These are phyloP conservation scores for Vitis vinifera DNA, from an alignment of 164 flowering plant species.

Conservation along the genomic window ASM3070453v1 NC_081819.1:21352501-21353000, in stretches of 20 bases:
- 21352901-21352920: too few relatives aligned
- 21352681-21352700: not conserved
- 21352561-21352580: not conserved
- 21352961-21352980: too few relatives aligned
- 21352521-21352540: too few relatives aligned
- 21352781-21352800: slow-evolving; percentile 1
- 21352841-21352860: not conserved
- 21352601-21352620: not conserved
- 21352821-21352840: not conserved
- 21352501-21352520: not conserved
- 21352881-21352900: too few relatives aligned
- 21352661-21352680: not conserved
- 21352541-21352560: not conserved
- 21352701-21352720: slow-evolving; percentile 13
- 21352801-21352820: not conserved
- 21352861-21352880: too few relatives aligned
- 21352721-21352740: not conserved
- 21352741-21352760: too few relatives aligned
- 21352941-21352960: too few relatives aligned
- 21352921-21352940: too few relatives aligned
- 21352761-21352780: not conserved
- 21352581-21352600: slow-evolving; percentile 6
- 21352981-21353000: too few relatives aligned
- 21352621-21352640: not conserved
- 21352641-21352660: not conserved